A percentile compares a stretch with the other conserved stretches of the same genome.
Conservation (phyloP, 176 grass and related monocot species). For the Ananas comosus region DNA sequence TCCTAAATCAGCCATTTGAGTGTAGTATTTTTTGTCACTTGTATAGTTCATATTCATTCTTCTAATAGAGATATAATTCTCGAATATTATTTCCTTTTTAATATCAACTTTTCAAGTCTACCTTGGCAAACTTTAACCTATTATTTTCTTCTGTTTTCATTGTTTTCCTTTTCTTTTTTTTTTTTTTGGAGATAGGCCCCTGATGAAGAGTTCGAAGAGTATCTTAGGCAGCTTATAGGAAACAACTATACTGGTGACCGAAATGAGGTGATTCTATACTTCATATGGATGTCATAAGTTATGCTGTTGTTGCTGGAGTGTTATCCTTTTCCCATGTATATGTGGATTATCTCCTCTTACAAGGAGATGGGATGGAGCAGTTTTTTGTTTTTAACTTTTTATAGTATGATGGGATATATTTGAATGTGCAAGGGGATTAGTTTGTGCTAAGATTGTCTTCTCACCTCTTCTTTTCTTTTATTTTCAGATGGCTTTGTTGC, state of each 20-base stretch:
- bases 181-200: conserved; percentile 60
- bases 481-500: conserved; percentile 87
- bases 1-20: too few species aligned
- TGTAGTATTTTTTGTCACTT: too few species aligned
- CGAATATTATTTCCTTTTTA: too few species aligned
- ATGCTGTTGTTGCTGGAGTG: background rate
- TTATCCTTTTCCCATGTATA: too few species aligned
- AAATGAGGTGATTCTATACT: conserved; percentile 57
- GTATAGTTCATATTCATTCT: too few species aligned
- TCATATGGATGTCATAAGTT: background rate
- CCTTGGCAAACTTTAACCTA: background rate
- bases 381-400: too few species aligned
- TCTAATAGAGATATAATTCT: too few species aligned
- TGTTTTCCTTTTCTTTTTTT: background rate
- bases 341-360: too few species aligned
- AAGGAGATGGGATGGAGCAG: too few species aligned
- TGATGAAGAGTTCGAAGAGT: conserved; percentile 99
- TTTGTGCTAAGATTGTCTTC: conserved; percentile 22
- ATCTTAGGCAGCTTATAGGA: conserved; percentile 82
- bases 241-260: conserved; percentile 64
- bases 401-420: too few species aligned
- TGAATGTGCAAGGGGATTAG: background rate
- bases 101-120: too few species aligned
- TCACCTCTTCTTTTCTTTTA: conserved; percentile 24
- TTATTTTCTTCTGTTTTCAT: background rate